These are phyloP conservation scores for Tetrahymena thermophila DNA, from an alignment of 73 alveolate species.

Conservation along the genomic window DNA sequence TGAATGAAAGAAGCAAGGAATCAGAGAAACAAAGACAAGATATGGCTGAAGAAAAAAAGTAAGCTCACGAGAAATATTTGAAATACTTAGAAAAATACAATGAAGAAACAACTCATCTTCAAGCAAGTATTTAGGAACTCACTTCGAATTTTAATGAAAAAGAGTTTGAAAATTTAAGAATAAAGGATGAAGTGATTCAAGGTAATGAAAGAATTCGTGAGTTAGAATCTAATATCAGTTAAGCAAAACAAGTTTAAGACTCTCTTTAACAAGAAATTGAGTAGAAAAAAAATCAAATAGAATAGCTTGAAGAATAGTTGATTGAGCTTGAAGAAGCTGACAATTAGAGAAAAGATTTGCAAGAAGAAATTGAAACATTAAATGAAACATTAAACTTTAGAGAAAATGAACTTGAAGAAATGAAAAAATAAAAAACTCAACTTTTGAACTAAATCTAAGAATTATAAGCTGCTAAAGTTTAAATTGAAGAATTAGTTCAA, in stretches of 20 bases:
- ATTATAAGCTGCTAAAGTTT: background rate
- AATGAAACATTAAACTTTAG: background rate
- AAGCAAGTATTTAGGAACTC: background rate
- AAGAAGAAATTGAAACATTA: background rate
- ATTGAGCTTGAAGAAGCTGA: background rate
- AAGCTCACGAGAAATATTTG: background rate
- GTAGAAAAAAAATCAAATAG: background rate
- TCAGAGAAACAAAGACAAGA: background rate
- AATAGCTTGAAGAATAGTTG: background rate
- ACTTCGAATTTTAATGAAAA: background rate
- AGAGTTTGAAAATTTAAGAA: background rate
- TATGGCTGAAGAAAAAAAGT: background rate
- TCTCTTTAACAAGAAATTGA: background rate
- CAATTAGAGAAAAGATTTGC: background rate
- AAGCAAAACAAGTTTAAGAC: background rate
- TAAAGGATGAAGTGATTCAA: background rate
- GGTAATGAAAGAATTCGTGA: background rate
- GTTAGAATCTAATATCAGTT: background rate
- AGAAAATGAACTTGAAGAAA: background rate
- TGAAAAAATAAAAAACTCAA: background rate
- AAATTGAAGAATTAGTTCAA: background rate
- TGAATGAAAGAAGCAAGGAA: background rate
- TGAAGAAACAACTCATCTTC: background rate
- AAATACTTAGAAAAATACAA: background rate
- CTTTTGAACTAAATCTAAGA: background rate